Evolutionary conservation across 2,329 filamentous ascomycete genomes (phyloP), one percentile per base, ranked within the genome.

Genomic region (Apiospora sp.): DNA sequence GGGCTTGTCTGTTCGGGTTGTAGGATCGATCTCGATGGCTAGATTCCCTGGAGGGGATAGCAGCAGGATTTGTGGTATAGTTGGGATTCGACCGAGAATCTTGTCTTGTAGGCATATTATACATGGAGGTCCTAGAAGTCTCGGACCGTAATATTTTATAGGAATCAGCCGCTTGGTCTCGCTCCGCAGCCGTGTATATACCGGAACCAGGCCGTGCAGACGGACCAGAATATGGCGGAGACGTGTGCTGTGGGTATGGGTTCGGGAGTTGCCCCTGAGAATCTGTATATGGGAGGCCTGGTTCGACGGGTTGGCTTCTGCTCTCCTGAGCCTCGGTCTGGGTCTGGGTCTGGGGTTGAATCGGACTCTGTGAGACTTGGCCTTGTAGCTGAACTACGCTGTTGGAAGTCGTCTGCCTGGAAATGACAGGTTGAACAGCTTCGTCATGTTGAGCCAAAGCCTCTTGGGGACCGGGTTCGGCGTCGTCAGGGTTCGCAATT

Each of bases 401-500:
- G 67, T 68, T 30, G 16, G 67, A 46, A 19, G 43, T 43, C 16
- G 41, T 44, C 27, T 51, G 75, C 72, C 74, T 77, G 79, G 73
- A 74, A 34, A 68, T 43, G 67, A 30, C 24, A 44, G 75, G 69
- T 73, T 72, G 69, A 37, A 71, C 70, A 34, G 75, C 61, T 64
- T 73, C 76, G 70, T 80, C 80, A 75, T 80, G 75, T 71, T 84
- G 82, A 72, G 79, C 73, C 61, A 78, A 75, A 69, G 73, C 69
- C 61, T 83, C 79, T 71, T 75, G 77, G 44, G 81, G 76, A 73
- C 78, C 81, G 49, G 80, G 80, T 64, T 81, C 82, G 75, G 90
- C 88, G 84, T 96, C 91, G 85, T 98, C 95, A 71, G 96, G 96
- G 83, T 98, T 99, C 79, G 96, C 96, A 83, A 99, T 98, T 82